Evolutionary conservation across 495 filamentous ascomycete species (phyloP), one percentile per base, ranked within the genome.

Genomic region (Pyronema omphalodes): DNA sequence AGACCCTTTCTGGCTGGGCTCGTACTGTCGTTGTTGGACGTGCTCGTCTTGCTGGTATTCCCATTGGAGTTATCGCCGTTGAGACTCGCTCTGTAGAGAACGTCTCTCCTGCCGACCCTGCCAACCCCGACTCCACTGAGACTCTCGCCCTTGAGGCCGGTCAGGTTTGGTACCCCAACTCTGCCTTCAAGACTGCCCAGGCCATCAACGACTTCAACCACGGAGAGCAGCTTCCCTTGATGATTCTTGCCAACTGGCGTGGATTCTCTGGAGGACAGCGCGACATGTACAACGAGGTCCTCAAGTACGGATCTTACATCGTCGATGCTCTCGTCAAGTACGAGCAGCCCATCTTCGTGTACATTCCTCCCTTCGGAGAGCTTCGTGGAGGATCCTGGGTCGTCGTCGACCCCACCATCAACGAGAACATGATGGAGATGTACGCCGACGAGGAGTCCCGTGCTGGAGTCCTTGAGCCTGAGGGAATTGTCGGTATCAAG

Each of bases 81-180:
- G 91, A 98, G 76, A 91, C 86, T 34, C 83, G 93, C 59, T 83
- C 87, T 0, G 83, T 96, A 17, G 91, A 96, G 76, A 96, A 96
- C 67, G 76, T 98, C 63, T 93, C 85, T 11, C 91, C 91, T 51
- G 91, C 93, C n/a, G 91, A 98, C 62, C 89, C 93, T 39, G 91
- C 91, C 61, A 96, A 98, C 72, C 91, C 89, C 8, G 91, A 96
- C 69, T 98, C 91, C 4, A 91, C 86, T 61, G 91, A 98, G 72
- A 87, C 93, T 71, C 79, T 95, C 60, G 76, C 76, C 55, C 86
- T 80, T 53, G 91, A 98, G 73, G 91, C 91, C 60, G 91, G 91
- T 73, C 93, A 93, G 66, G 91, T 98, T 23, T 98, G 91, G 91
- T 98, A 96, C 69, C 91, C 91, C 62, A 98, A 98, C 76, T 94